These are phyloP conservation scores for Fraxinus ornus DNA, from an alignment of 305 asterid species.

Conservation along the genomic window DNA sequence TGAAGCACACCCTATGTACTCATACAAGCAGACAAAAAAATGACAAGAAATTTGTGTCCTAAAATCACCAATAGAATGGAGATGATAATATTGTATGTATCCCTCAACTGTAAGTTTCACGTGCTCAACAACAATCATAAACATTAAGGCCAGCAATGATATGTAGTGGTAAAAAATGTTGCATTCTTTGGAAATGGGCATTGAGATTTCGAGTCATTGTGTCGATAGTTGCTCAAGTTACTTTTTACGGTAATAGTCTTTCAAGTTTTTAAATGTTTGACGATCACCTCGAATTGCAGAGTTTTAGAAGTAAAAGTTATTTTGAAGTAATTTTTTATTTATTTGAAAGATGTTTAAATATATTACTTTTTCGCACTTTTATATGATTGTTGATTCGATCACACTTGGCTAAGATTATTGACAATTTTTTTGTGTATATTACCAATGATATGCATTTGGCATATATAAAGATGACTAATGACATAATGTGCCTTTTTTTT, in stretches of 20 bases:
- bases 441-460: background rate
- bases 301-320: background rate
- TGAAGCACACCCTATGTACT: background rate
- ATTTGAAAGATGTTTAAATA: too few relatives aligned
- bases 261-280: too few relatives aligned
- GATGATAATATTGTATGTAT: background rate
- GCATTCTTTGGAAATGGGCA: background rate
- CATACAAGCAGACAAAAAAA: background rate
- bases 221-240: background rate
- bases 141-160: background rate
- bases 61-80: background rate
- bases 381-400: background rate
- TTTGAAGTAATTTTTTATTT: too few relatives aligned
- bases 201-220: background rate
- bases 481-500: background rate
- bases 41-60: background rate
- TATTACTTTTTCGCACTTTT: background rate
- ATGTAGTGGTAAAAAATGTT: background rate
- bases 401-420: background rate
- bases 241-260: too few relatives aligned
- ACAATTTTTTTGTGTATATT: background rate
- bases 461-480: background rate
- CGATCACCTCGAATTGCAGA: background rate
- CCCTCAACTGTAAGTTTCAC: background rate
- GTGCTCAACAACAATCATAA: background rate